Evolutionary conservation across 306 rosid genomes (phyloP), one percentile per base, ranked within the genome.

Genomic region (Pachyrhizus erosus): DNA sequence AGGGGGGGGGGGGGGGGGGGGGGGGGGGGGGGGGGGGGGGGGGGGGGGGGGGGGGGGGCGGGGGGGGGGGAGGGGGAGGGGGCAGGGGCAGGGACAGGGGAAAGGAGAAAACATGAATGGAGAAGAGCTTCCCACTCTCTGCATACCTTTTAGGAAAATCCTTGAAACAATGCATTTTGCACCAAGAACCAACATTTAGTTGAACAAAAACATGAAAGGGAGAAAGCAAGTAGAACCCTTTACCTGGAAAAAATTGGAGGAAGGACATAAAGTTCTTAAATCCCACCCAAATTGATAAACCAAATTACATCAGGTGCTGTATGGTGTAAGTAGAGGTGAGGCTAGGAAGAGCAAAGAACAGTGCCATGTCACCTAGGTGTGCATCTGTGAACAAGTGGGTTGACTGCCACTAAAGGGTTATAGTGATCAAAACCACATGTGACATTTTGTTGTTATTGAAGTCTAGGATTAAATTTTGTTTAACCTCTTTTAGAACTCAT

Each of bases 101-200:
- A 46, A 39, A 11, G 13, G 23, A 20, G 26, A 40, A 69, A 0
- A 49, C 39, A 31, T 49, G 18, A 79, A 27, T 23, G 64, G 69
- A 79, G n/a, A 26, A 73, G 34, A 72, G 15, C 73, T 54, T 5
- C 66, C 65, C 48, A 64, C 66, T 72, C 84, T 33, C 74, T 33
- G 15, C 55, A 60, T 21, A 46, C 18, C 37, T 24, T 51, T 34
- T 34, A 5, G 39, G 42, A 20, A 61, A 80, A 55, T 10, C 66
- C 72, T 71, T 71, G 33, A 73, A 73, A 21, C 31, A 49, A 24
- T 61, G n/a, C 2, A 11, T 9, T 62, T 34, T 34, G 42, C 13
- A 43, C 42, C 40, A 20, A 34, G 65, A 58, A 58, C 14, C 34
- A 58, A 58, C 34, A 24, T 24, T 58, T 58, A 58, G 65, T 11